Base-by-base conservation (phyloP, 352 stramenopile species). In the Phytopythium litorale region DNA sequence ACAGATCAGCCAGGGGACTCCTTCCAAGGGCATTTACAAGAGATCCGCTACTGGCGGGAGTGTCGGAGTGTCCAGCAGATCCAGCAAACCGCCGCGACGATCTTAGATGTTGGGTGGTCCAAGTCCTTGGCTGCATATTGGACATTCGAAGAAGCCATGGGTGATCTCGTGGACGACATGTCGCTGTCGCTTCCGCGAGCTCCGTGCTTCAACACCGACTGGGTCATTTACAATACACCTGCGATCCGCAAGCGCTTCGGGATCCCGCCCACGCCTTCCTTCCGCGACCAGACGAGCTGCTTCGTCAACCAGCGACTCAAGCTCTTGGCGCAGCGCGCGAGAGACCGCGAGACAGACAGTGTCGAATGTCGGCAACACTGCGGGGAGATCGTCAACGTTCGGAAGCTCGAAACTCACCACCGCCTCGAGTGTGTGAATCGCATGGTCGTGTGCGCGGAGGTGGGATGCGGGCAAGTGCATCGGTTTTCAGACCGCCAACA, bases 161-260 rank as follows among this genome's bases (percentile, higher is more conserved):
- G 79, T 15, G 72, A 87, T n/a, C 58, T 89, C 15, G 71, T 92
- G 30, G 84, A 92, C 67, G 84, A 93, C 61, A 87, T 91, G 76
- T 68, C 79, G 51, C 71, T 87, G 19, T 56, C 48, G 16, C 58
- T 79, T 33, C 76, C 79, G n/a, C 79, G 76, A 13, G 68, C 75
- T n/a, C 65, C 79, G 3, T 81, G 71, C 32, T 67, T 86, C 28
- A 46, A 75, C 43, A 80, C 73, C 0, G 23, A 62, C 1, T 92
- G 84, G 81, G 58, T 77, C 23, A 52, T 79, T 5, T 85, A 88
- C 67, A 68, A 87, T 70, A 76, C 72, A 15, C 62, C 68, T 0
- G 71, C 65, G 7, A 71, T 78, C 0, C 76, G 79, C 15, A 76
- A 74, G 25, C 67, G 65, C 28, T 84, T 91, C 49, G 81, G 81